Percentiles rank a stretch among this genome's conserved stretches.
Conservation (phyloP, 305 asterid species). For the Solanum hybrid region DNA sequence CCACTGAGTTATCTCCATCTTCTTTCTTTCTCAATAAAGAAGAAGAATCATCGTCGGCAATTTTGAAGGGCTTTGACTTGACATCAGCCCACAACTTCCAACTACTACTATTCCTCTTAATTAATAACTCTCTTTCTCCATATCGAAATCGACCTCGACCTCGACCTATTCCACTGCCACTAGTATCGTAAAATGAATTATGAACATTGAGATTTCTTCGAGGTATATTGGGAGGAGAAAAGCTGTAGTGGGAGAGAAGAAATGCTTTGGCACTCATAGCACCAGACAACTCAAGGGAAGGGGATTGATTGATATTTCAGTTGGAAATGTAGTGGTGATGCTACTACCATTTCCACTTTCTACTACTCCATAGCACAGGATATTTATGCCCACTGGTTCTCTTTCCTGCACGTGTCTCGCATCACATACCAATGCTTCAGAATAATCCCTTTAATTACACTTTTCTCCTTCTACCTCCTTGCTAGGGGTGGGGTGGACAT, state of each 20-base stretch:
- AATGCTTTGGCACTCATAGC: constrained; percentile 61
- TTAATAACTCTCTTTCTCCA: constrained; percentile 13
- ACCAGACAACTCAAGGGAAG: not conserved
- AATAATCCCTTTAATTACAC: constrained; percentile 2
- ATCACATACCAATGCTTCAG: not conserved
- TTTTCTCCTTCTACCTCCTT: not conserved
- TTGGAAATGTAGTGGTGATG: not conserved
- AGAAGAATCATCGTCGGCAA: constrained; percentile 19
- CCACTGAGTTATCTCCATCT: constrained; percentile 12
- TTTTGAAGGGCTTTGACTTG: constrained; percentile 48
- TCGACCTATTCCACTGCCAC: not conserved
- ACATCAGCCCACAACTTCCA: constrained; percentile 50
- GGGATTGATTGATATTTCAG: not conserved
- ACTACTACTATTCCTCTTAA: constrained; percentile 18
- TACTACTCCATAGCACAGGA: constrained; percentile 1
- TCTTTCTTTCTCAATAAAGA: constrained; percentile 17
- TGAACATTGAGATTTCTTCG: constrained; percentile 4
- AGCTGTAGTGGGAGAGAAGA: constrained; percentile 25
- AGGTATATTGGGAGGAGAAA: constrained; percentile 37
- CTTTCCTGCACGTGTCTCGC: constrained; percentile 19
- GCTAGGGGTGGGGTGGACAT: not conserved
- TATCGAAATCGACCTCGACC: constrained; percentile 6
- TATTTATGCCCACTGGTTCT: constrained; percentile 24
- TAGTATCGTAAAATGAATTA: not conserved
- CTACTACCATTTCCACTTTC: not conserved